A percentile compares a stretch with the other conserved stretches of the same genome.
phyloP scores from a whole-genome alignment of 805 yeast species.

The Saccharomycopsis vini region DNA sequence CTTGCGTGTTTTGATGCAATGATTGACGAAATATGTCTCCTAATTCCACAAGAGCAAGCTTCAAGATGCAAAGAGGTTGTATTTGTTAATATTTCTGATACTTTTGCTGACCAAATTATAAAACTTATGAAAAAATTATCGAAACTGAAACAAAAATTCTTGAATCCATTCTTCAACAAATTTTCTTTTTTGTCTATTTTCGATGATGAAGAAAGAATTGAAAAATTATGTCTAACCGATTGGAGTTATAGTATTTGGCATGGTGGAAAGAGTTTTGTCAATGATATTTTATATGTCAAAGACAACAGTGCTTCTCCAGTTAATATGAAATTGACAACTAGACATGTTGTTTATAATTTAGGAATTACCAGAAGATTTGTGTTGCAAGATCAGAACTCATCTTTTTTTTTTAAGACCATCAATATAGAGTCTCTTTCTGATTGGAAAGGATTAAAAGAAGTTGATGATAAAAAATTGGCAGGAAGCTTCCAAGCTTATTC shows the following conservation, averaged over 20 bases:
- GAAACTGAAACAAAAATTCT: neutral
- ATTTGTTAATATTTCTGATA: slow-evolving; percentile 24
- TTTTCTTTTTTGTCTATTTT: slow-evolving; percentile 11
- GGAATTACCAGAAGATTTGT: slow-evolving; percentile 1
- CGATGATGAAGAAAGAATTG: slow-evolving; percentile 36
- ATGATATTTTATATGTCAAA: slow-evolving; percentile 45
- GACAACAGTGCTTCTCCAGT: slow-evolving; percentile 16
- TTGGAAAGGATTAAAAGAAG: slow-evolving; percentile 13
- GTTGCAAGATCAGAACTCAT: slow-evolving; percentile 2
- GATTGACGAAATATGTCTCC: slow-evolving; percentile 29
- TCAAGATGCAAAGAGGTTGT: slow-evolving; percentile 45
- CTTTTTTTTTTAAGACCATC: slow-evolving; percentile 7
- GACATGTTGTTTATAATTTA: slow-evolving; percentile 8
- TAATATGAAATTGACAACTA: slow-evolving; percentile 6
- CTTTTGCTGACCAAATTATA: slow-evolving; percentile 2
- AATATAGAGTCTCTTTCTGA: slow-evolving; percentile 12
- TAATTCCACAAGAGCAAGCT: slow-evolving; percentile 44
- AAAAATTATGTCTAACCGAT: slow-evolving; percentile 36
- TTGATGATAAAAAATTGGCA: neutral
- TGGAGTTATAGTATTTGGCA: slow-evolving; percentile 33
- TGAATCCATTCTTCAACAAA: slow-evolving; percentile 25
- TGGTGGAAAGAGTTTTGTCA: slow-evolving; percentile 28
- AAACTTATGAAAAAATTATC: neutral
- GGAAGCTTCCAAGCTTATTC: slow-evolving; percentile 8
- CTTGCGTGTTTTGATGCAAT: slow-evolving; percentile 25